Conservation (phyloP, 2,329 filamentous ascomycete genomes). For the Simplicillium sp. region DNA sequence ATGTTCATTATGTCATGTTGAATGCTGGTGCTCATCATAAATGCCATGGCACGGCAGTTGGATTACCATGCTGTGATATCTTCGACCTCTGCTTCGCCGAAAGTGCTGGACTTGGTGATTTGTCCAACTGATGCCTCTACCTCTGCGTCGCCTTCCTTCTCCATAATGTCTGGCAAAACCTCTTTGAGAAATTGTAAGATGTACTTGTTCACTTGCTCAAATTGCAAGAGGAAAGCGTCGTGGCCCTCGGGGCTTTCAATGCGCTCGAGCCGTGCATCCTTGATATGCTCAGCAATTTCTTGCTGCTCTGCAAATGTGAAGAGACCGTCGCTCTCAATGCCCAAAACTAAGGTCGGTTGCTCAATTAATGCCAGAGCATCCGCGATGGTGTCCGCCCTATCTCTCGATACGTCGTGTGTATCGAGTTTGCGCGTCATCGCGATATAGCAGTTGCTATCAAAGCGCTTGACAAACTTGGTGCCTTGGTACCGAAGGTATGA, state of each 20-base stretch:
- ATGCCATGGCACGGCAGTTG: neutral
- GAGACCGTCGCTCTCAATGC: slow-evolving; percentile 90
- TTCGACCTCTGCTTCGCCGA: slow-evolving; percentile 91
- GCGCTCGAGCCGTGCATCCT: slow-evolving; percentile 65
- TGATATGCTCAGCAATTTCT: slow-evolving; percentile 76
- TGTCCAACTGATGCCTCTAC: slow-evolving; percentile 45
- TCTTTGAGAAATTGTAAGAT: slow-evolving; percentile 76
- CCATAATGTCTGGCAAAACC: slow-evolving; percentile 83
- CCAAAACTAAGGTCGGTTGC: slow-evolving; percentile 83
- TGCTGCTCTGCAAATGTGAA: slow-evolving; percentile 97
- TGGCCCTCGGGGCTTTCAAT: slow-evolving; percentile 95
- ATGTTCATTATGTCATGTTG: no score
- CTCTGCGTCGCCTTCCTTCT: slow-evolving; percentile 39
- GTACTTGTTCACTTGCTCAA: slow-evolving; percentile 90
- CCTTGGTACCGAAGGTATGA: slow-evolving; percentile 96
- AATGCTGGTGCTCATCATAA: no score
- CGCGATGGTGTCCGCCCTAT: slow-evolving; percentile 56
- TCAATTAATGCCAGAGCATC: slow-evolving; percentile 73
- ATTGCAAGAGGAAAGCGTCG: slow-evolving; percentile 92
- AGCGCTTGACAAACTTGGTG: slow-evolving; percentile 91
- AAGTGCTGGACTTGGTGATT: slow-evolving; percentile 79
- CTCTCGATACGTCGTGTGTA: slow-evolving; percentile 86
- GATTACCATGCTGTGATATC: slow-evolving; percentile 89
- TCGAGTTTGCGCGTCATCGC: slow-evolving; percentile 97
- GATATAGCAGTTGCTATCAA: slow-evolving; percentile 98